Evolutionary conservation across 176 grass and related monocot genomes (phyloP).

Genomic region (Triticum turgidum): DNA sequence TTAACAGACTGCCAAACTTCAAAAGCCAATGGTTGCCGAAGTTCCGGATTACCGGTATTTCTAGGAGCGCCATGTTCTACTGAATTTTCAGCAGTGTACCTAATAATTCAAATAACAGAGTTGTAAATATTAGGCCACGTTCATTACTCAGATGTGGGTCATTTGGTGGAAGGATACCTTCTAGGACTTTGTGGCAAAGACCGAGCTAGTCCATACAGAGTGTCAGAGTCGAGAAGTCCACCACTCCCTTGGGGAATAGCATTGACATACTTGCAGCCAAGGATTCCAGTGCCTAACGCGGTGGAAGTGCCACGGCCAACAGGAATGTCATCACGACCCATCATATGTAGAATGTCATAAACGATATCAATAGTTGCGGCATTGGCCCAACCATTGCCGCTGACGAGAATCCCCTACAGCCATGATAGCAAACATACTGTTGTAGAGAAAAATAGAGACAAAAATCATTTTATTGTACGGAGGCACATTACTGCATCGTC

Average conservation of each 20-base stretch:
- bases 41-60: slow-evolving; percentile 69
- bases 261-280: slow-evolving; percentile 67
- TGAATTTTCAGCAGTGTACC: slow-evolving; percentile 85
- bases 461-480: slow-evolving; percentile 9
- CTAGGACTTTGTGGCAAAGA: slow-evolving; percentile 80
- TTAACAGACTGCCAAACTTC: slow-evolving; percentile 80
- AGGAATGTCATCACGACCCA: slow-evolving; percentile 91
- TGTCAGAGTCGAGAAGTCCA: slow-evolving; percentile 80
- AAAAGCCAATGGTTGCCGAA: slow-evolving; percentile 72
- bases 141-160: slow-evolving; percentile 5
- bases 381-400: slow-evolving; percentile 76
- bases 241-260: slow-evolving; percentile 76
- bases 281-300: slow-evolving; percentile 56
- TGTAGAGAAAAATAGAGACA: background rate
- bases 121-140: background rate
- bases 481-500: background rate
- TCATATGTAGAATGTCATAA: slow-evolving; percentile 89
- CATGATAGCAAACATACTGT: slow-evolving; percentile 12
- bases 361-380: slow-evolving; percentile 73
- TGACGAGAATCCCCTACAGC: slow-evolving; percentile 73
- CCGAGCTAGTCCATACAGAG: slow-evolving; percentile 71
- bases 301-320: slow-evolving; percentile 73
- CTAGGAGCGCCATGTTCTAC: slow-evolving; percentile 68
- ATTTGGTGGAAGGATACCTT: slow-evolving; percentile 55
- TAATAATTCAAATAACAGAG: slow-evolving; percentile 26